Percentiles rank a stretch among this genome's conserved stretches.
phyloP scores from a whole-genome alignment of 176 grass and related monocot genomes.

The Oryza nivara region DNA sequence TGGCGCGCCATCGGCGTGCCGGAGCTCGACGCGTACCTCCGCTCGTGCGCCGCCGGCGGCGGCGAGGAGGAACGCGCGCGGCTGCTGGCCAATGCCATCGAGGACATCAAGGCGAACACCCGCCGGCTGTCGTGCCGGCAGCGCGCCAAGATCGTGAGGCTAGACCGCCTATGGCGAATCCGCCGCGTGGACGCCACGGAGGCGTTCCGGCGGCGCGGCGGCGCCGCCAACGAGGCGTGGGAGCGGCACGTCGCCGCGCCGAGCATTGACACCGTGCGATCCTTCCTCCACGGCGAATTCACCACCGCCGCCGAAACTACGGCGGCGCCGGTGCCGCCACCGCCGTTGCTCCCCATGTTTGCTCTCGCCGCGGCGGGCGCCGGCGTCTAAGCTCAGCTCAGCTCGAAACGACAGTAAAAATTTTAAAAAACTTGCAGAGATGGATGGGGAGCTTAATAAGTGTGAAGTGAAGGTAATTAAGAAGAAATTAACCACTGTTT shows the following conservation, averaged over 20 bases:
- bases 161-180: neutral
- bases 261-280: conserved; percentile 36
- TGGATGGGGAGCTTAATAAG: neutral
- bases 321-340: neutral
- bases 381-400: neutral
- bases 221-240: conserved; percentile 44
- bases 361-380: neutral
- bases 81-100: neutral
- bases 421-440: neutral
- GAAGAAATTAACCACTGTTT: neutral
- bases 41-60: neutral
- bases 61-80: neutral
- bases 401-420: neutral
- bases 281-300: conserved; percentile 38
- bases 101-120: conserved; percentile 42
- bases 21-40: conserved; percentile 10
- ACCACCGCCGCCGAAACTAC: neutral
- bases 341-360: conserved; percentile 13
- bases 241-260: conserved; percentile 46
- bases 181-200: conserved; percentile 48
- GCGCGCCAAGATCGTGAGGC: neutral
- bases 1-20: conserved; percentile 23
- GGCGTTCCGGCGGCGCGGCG: conserved; percentile 16
- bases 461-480: neutral
- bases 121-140: conserved; percentile 28